A percentile compares a stretch with the other conserved stretches of the same genome.
These are phyloP conservation scores for Rhizophlyctis rosea DNA, from an alignment of 192 early-diverging fungal species.

Conservation along the genomic window DNA sequence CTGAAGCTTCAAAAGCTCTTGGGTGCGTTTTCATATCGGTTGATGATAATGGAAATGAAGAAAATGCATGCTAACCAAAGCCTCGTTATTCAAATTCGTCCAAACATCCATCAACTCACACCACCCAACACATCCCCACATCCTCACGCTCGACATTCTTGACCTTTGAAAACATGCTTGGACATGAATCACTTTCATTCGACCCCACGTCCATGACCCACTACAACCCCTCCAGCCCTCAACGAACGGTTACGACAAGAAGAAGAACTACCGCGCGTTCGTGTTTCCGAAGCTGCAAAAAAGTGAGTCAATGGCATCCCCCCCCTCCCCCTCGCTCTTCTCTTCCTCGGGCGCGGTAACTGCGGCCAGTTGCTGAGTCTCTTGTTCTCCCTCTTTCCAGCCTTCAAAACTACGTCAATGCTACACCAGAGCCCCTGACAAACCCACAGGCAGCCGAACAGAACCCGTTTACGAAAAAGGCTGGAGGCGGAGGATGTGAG, in stretches of 20 bases:
- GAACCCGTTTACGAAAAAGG: conserved; percentile 48
- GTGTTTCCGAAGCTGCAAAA: conserved; percentile 56
- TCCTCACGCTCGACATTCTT: too few relatives aligned
- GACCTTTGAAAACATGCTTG: too few relatives aligned
- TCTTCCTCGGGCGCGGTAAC: not conserved
- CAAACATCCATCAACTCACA: too few relatives aligned
- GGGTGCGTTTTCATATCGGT: conserved; percentile 18
- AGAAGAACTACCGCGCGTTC: conserved; percentile 53
- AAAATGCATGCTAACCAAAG: too few relatives aligned
- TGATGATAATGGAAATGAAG: too few relatives aligned
- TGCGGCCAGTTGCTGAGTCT: not conserved
- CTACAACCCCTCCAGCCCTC: conserved; percentile 44
- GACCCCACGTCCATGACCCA: too few relatives aligned
- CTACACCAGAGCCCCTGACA: conserved; percentile 50
- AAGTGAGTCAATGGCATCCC: too few relatives aligned
- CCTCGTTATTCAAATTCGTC: too few relatives aligned
- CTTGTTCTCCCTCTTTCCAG: conserved; percentile 23
- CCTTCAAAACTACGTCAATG: conserved; percentile 41
- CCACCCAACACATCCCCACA: too few relatives aligned
- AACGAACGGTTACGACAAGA: conserved; percentile 53
- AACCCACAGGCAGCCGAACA: conserved; percentile 43
- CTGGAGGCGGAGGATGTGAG: conserved; percentile 26
- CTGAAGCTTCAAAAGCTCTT: conserved; percentile 38
- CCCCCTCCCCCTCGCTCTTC: conserved; percentile 8
- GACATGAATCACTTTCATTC: too few relatives aligned